Conservation (phyloP, 805 yeast species). For the Yamadazyma phyllophila region DNA sequence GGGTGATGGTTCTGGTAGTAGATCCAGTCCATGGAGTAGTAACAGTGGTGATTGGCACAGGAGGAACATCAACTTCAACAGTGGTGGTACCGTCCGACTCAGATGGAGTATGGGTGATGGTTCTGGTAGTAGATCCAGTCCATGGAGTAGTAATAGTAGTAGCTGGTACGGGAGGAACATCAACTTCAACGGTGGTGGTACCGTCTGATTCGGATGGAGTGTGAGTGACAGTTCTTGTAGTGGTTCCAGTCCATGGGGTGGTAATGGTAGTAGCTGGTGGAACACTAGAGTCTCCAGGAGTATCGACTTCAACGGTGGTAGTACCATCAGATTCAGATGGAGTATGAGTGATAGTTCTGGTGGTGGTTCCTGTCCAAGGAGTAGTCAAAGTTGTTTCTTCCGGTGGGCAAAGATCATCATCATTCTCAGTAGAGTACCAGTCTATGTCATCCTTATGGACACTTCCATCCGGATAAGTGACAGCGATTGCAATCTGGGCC, state of each 20-base stretch:
- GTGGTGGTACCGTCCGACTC: constrained; percentile 8
- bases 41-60: neutral
- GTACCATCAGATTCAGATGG: constrained; percentile 9
- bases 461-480: constrained; percentile 1
- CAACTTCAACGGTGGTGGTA: constrained; percentile 10
- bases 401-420: neutral
- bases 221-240: constrained; percentile 4
- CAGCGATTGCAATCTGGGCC: neutral
- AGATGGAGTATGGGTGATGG: constrained; percentile 10
- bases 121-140: constrained; percentile 1
- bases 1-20: constrained; percentile 4
- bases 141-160: constrained; percentile 6
- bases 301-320: constrained; percentile 6
- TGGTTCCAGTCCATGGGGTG: constrained; percentile 5
- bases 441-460: neutral
- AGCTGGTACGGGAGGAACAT: neutral
- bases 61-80: neutral
- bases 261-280: constrained; percentile 2
- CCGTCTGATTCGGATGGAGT: constrained; percentile 9
- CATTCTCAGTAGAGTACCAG: neutral
- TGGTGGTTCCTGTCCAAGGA: constrained; percentile 22
- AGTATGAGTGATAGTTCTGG: constrained; percentile 25
- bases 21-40: constrained; percentile 10
- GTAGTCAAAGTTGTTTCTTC: neutral
- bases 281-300: constrained; percentile 12